phyloP scores from a whole-genome alignment of 2,329 filamentous ascomycete genomes.

The Monosporascus sp. region DNA sequence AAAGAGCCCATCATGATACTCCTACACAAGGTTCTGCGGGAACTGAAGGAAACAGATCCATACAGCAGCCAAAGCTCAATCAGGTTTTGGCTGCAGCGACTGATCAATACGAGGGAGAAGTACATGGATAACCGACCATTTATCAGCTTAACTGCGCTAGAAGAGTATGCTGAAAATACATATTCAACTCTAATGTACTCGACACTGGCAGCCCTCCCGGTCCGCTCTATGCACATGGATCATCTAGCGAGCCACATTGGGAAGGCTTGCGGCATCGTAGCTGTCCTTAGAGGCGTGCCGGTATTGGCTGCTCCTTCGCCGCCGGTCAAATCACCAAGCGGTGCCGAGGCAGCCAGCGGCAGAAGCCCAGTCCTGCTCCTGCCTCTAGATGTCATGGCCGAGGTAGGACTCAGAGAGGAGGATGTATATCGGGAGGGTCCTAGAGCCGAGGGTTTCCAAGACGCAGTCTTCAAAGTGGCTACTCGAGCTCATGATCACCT shows the following conservation, averaged over 20 bases:
- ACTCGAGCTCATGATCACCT: constrained; percentile 94
- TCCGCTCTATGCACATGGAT: constrained; percentile 79
- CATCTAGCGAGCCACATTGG: constrained; percentile 93
- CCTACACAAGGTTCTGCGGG: constrained; percentile 65
- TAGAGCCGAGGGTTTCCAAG: constrained; percentile 72
- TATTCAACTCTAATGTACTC: constrained; percentile 91
- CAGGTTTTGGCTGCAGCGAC: constrained; percentile 68
- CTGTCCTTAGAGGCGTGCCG: constrained; percentile 81
- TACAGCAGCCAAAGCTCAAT: constrained; percentile 42
- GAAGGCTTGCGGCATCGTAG: constrained; percentile 84
- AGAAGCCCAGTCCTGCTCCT: constrained; percentile 59
- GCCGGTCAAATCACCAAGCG: constrained; percentile 37
- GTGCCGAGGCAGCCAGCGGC: constrained; percentile 30
- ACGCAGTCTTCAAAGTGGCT: constrained; percentile 87
- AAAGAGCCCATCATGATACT: constrained; percentile 89
- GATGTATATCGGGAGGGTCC: constrained; percentile 79
- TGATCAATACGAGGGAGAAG: constrained; percentile 77
- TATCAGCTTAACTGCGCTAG: constrained; percentile 63
- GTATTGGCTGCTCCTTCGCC: constrained; percentile 74
- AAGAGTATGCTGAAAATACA: constrained; percentile 89
- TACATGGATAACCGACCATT: constrained; percentile 82
- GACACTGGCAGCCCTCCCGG: constrained; percentile 70
- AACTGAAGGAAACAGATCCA: constrained; percentile 42
- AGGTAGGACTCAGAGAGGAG: constrained; percentile 76
- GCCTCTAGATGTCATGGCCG: constrained; percentile 84